Evolutionary conservation across 352 stramenopile species (phyloP).

Genomic region (Nothophytophthora sp.): DNA sequence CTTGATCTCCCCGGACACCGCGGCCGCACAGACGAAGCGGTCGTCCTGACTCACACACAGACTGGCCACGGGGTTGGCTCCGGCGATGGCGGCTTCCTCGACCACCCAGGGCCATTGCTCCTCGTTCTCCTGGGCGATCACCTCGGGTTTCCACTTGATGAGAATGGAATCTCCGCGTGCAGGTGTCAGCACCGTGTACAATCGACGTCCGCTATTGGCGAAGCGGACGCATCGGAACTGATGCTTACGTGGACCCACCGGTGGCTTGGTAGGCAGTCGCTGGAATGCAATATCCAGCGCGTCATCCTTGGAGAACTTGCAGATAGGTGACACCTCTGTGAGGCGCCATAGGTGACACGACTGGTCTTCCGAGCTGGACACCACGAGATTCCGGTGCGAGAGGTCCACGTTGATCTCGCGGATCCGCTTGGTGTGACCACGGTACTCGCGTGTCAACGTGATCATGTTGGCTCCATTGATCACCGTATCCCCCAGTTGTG

Average conservation of each 20-base stretch:
- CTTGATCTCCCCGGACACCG: slow-evolving; percentile 73
- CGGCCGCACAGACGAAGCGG: slow-evolving; percentile 65
- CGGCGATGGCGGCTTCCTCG: slow-evolving; percentile 47
- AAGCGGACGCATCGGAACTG: slow-evolving; percentile 84
- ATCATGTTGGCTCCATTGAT: slow-evolving; percentile 51
- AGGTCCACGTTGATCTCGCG: slow-evolving; percentile 80
- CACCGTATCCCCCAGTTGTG: slow-evolving; percentile 57
- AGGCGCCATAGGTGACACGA: slow-evolving; percentile 83
- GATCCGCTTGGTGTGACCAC: slow-evolving; percentile 77
- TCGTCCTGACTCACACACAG: slow-evolving; percentile 78
- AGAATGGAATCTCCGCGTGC: slow-evolving; percentile 77
- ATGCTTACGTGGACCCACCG: slow-evolving; percentile 57
- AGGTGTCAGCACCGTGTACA: slow-evolving; percentile 79
- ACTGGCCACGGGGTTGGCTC: slow-evolving; percentile 75
- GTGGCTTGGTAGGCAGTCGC: slow-evolving; percentile 43
- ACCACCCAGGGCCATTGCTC: slow-evolving; percentile 76
- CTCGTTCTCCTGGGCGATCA: slow-evolving; percentile 64
- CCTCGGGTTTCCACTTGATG: slow-evolving; percentile 79
- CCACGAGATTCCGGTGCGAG: slow-evolving; percentile 79
- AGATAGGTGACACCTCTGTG: slow-evolving; percentile 62
- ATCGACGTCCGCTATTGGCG: slow-evolving; percentile 55
- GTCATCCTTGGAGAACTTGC: slow-evolving; percentile 78
- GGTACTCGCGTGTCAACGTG: slow-evolving; percentile 75
- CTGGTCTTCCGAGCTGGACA: slow-evolving; percentile 76
- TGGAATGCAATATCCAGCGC: slow-evolving; percentile 65